Evolutionary conservation across 768 basidiomycete genomes (phyloP), one percentile per base, ranked within the genome.

Genomic region (Tricholoma bakamatsutake): DNA sequence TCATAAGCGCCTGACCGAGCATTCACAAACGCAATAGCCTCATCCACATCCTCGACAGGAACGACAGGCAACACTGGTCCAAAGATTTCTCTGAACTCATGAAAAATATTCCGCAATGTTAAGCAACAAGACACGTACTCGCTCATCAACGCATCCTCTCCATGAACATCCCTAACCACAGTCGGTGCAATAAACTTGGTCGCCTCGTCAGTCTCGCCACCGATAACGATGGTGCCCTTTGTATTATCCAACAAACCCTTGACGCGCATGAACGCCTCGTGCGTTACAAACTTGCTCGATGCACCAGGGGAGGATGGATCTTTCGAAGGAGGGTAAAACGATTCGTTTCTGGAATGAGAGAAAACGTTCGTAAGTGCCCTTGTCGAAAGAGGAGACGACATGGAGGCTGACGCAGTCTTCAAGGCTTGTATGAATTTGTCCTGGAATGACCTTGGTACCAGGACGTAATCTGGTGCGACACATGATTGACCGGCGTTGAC

Each of bases 21-120:
- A 61, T 86, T 85, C 52, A 93, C 77, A 55, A 83, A 83, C 8
- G 80, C 76, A 57, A 93, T 83, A 2, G 85, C 91, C 37, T 81
- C 84, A 35, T 91, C 87, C 4, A 89, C 53, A 53, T 78, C 66
- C 13, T 84, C 79, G 17, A 93, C 83, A 0, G 84, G 79, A 0
- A 93, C 71, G 39, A 94, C 74, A 2, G 90, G 85, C 18, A 95
- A 71, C 8, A 95, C 60, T 4, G 92, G 91, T 0, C 91, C 93
- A 61, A 95, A 93, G 39, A 93, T 76, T 62, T 94, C 93, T 57
- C 90, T 91, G 58, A 46, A 27, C 21, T 24, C 3, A n/a, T 9
- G 4, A 59, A 52, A 51, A 12, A 30, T 45, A 35, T 17, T 30
- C 11, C n/a, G 2, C n/a, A 5, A 5, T 39, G 37, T 39, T n/a